Evolutionary conservation across 129 eudicot genomes (phyloP), one percentile per base, ranked within the genome.

Genomic region (Centella asiatica): DNA sequence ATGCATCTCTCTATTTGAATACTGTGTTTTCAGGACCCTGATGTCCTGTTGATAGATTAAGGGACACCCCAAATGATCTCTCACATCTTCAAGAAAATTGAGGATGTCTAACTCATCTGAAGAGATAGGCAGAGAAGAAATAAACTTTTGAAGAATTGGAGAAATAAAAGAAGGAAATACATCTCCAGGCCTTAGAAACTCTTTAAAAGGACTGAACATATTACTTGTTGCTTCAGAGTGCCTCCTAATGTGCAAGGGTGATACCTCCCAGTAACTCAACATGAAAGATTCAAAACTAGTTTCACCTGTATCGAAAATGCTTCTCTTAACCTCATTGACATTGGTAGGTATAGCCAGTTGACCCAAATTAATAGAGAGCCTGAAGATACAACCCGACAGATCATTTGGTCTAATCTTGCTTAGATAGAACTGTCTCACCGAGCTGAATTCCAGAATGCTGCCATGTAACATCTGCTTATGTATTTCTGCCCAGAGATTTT

Each of bases 1-100:
- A 66, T 89, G 97, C 26, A 60, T 42, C 75, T 89, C 95, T 52
- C 25, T 25, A 32, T 51, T 63, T 22, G 68, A 57, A 27, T 62
- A 57, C 52, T 62, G 68, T 49, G 95, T 78, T 76, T 83, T 85
- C 49, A 89, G 37, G 9, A 89, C 86, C 34, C 97, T 87, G 57
- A 89, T 76, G 75, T 89, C 97, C 48, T 89, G 95, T 65, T 80
- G 76, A 75, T 83, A 83, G 45, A 76, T 80, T 60, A 85, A 32
- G 22, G 90, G 86, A 51, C 77, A 73, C 27, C 88, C 97, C 40
- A 89, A 68, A 42, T 74, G 65, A 65, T 64, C 76, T 58, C 72
- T 78, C 36, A 65, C 73, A 48, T 83, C 92, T 24, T 74, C 71
- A 13, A 89, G 52, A 56, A 85, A 78, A 46, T 49, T 76, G 25